Percentiles rank a stretch among this genome's conserved stretches.
Evolutionary conservation across 2,329 filamentous ascomycete genomes (phyloP).

Genomic region (Escovopsis sp.): DNA sequence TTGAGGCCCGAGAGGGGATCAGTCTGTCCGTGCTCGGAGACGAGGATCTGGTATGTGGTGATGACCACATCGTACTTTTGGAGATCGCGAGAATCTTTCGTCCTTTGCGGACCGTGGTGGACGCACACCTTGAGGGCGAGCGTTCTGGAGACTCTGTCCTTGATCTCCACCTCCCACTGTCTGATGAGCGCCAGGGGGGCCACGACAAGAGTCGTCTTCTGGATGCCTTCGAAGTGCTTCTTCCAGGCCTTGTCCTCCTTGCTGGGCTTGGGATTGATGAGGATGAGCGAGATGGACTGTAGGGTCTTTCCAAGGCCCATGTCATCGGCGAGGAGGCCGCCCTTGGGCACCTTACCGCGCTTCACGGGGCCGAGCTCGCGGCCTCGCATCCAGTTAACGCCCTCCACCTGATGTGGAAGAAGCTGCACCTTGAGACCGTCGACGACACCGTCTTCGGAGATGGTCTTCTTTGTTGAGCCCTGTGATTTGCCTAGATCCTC

Average conservation of each 20-base stretch:
- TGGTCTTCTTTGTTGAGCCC: constrained; percentile 11
- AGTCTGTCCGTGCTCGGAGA: constrained; percentile 70
- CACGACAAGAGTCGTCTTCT: constrained; percentile 76
- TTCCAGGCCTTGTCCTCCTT: constrained; percentile 45
- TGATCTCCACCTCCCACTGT: constrained; percentile 92
- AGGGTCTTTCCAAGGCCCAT: constrained; percentile 96
- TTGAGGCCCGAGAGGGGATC: constrained; percentile 48
- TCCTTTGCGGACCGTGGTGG: constrained; percentile 77
- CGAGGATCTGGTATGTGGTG: constrained; percentile 90
- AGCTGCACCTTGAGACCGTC: constrained; percentile 78
- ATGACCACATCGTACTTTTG: constrained; percentile 87
- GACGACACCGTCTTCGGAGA: constrained; percentile 35
- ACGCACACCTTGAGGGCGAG: constrained; percentile 69
- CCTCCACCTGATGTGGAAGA: constrained; percentile 85
- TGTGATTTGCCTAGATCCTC: too few species aligned
- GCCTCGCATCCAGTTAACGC: constrained; percentile 87
- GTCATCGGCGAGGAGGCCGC: constrained; percentile 90
- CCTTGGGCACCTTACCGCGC: constrained; percentile 68
- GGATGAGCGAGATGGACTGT: constrained; percentile 77
- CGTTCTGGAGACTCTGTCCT: constrained; percentile 55
- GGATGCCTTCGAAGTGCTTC: constrained; percentile 51
- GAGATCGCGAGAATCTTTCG: constrained; percentile 62
- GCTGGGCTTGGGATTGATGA: constrained; percentile 60
- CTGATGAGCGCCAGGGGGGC: constrained; percentile 88
- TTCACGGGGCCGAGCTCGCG: constrained; percentile 80